Percentiles rank a stretch among this genome's conserved stretches.
Conservation (phyloP, 768 basidiomycete species). For the Phylloporus sp. region DNA sequence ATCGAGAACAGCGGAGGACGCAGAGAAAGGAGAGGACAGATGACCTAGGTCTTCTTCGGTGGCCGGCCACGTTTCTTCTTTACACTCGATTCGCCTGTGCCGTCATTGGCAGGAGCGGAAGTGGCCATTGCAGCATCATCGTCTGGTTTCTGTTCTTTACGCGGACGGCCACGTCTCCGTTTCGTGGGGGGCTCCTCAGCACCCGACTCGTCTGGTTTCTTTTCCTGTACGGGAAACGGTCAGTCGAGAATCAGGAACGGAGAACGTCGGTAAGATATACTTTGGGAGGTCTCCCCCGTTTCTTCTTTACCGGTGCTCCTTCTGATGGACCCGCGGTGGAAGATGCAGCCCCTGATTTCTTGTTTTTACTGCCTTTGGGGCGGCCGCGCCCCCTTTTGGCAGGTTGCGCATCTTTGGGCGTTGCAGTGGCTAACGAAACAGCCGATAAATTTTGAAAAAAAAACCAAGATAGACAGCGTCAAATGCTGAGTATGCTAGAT, state of each 20-base stretch:
- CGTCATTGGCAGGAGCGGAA: conserved; percentile 25
- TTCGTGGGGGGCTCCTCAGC: conserved; percentile 52
- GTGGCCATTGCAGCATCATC: conserved; percentile 36
- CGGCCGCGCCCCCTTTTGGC: conserved; percentile 80
- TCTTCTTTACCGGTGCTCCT: conserved; percentile 36
- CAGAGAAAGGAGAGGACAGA: conserved; percentile 1
- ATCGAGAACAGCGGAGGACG: conserved; percentile 22
- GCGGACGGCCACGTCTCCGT: conserved; percentile 70
- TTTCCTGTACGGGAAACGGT: conserved; percentile 23
- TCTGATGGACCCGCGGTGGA: conserved; percentile 26
- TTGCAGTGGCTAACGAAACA: conserved; percentile 35
- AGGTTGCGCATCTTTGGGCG: conserved; percentile 34
- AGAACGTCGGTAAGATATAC: conserved; percentile 25
- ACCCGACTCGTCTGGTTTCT: conserved; percentile 42
- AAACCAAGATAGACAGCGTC: conserved; percentile 9
- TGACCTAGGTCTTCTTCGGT: conserved; percentile 38
- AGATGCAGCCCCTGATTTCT: conserved; percentile 40
- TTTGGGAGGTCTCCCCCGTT: conserved; percentile 50
- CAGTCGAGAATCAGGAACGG: conserved; percentile 22
- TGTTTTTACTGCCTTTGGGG: conserved; percentile 85
- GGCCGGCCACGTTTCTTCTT: conserved; percentile 76
- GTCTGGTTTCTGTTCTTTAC: conserved; percentile 52
- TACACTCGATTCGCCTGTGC: conserved; percentile 43
- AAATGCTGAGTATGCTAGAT: conserved; percentile 11
- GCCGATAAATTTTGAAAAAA: conserved; percentile 20